Evolutionary conservation across 805 yeast species (phyloP).

Genomic region (Wickerhamomyces mucosus): DNA sequence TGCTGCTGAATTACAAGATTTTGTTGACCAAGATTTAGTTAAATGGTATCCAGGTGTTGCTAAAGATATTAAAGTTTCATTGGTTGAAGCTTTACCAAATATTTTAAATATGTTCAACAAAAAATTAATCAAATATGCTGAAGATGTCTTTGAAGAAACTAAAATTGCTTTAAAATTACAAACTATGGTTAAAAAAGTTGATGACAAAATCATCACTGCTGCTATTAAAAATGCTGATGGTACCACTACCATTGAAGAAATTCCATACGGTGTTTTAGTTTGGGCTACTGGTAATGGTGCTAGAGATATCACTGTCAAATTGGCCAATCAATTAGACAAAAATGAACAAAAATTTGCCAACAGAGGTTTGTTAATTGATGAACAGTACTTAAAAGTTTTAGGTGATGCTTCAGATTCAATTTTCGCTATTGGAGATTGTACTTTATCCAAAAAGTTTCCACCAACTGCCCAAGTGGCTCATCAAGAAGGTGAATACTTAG

Average conservation of each 20-base stretch:
- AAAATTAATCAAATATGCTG: slow-evolving; percentile 68
- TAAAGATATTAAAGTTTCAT: slow-evolving; percentile 70
- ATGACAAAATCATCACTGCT: slow-evolving; percentile 60
- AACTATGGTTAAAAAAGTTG: slow-evolving; percentile 85
- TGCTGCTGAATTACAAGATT: slow-evolving; percentile 94
- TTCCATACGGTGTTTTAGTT: slow-evolving; percentile 88
- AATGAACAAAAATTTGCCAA: slow-evolving; percentile 69
- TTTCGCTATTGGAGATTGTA: slow-evolving; percentile 92
- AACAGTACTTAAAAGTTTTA: slow-evolving; percentile 59
- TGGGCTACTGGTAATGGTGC: slow-evolving; percentile 98
- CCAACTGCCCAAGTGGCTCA: slow-evolving; percentile 98
- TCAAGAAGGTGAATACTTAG: slow-evolving; percentile 84
- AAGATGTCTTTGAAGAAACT: slow-evolving; percentile 57
- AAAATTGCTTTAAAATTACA: slow-evolving; percentile 70
- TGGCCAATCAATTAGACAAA: slow-evolving; percentile 53
- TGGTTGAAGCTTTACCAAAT: slow-evolving; percentile 87
- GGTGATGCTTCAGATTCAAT: slow-evolving; percentile 54
- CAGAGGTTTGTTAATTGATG: slow-evolving; percentile 85
- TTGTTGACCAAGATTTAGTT: slow-evolving; percentile 80
- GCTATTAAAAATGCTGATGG: slow-evolving; percentile 62
- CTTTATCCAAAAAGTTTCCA: slow-evolving; percentile 75
- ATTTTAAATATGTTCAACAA: slow-evolving; percentile 70
- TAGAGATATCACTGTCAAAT: slow-evolving; percentile 59
- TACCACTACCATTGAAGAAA: slow-evolving; percentile 39
- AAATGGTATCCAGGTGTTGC: slow-evolving; percentile 87